phyloP scores from a whole-genome alignment of 768 basidiomycete genomes.

The Clathrus columnatus region DNA sequence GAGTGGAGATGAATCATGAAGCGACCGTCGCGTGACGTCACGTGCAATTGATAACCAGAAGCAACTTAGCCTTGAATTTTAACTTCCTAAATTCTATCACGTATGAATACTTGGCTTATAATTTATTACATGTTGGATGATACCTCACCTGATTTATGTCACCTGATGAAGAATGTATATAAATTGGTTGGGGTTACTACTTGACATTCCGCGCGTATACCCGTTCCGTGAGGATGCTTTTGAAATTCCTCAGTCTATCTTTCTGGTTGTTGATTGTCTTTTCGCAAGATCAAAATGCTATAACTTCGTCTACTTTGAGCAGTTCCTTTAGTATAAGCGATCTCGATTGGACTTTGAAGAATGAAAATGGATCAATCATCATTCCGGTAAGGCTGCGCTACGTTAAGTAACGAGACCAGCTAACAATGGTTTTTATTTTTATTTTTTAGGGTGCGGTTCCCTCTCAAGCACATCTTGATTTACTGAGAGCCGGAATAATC shows the following conservation, averaged over 20 bases:
- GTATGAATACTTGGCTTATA: not conserved
- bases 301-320: not conserved
- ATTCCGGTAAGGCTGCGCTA: constrained; percentile 26
- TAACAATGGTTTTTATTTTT: not conserved
- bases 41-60: too few relatives aligned
- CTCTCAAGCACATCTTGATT: constrained; percentile 47
- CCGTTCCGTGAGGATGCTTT: not conserved
- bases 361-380: constrained; percentile 45
- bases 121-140: not conserved
- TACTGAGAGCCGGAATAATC: constrained; percentile 43
- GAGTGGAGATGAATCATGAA: too few relatives aligned
- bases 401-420: not conserved
- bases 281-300: not conserved
- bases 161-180: not conserved
- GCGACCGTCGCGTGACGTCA: not conserved
- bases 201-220: not conserved
- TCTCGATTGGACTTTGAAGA: constrained; percentile 44
- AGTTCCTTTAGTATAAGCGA: constrained; percentile 33
- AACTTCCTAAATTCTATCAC: not conserved
- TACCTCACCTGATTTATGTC: not conserved
- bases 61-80: too few relatives aligned
- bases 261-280: not conserved
- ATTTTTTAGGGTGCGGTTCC: constrained; percentile 31
- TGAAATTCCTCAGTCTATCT: not conserved
- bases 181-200: not conserved